Base-by-base conservation (phyloP, 2,329 filamentous ascomycete genomes). In the Pseudocercospora crystallina region DNA sequence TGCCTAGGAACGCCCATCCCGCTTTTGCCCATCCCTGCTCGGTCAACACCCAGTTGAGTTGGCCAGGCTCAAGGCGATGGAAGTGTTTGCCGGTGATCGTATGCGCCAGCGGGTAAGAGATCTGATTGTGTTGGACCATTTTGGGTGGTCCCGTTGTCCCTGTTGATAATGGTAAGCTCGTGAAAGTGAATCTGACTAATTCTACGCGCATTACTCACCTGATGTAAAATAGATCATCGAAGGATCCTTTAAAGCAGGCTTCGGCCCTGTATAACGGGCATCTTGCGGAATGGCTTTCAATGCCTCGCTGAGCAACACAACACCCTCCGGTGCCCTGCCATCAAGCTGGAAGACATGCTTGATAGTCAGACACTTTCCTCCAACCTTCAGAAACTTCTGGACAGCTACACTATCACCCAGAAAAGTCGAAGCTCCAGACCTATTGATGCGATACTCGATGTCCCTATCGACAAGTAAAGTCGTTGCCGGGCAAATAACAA, bases 11-110 rank as follows among this genome's bases (percentile, higher is more conserved):
- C 2, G 71, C 66, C 70, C 70, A 73, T 7, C 67, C 69, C 35
- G 71, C 71, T 61, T 73, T 73, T 3, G 69, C 71, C 71, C 71
- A 73, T 31, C 71, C 70, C 65, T 73, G 70, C 45, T 73, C 71
- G 5, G 70, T 66, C 10, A 71, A 53, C 36, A 71, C 71, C 71
- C 70, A 73, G 54, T 66, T 70, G 3, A 72, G 43, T 15, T 69
- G 63, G 2, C 68, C 67, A 1, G 69, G 70, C 15, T 61, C 43
- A 11, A 73, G 56, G 8, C 68, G 61, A 13, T 70, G 62, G 63
- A 71, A 73, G 49, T 71, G 59, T 30, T 67, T 71, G 2, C 69
- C 70, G 4, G 70, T 73, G n/a, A 69, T 62, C 2, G 65, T 66
- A 46, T 70, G 68, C 9, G 66, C 68, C n/a, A 73, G 56, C 1